Evolutionary conservation across 1,284 basidiomycete species (phyloP).

Genomic region (Cystobasidiaceae sp.): DNA sequence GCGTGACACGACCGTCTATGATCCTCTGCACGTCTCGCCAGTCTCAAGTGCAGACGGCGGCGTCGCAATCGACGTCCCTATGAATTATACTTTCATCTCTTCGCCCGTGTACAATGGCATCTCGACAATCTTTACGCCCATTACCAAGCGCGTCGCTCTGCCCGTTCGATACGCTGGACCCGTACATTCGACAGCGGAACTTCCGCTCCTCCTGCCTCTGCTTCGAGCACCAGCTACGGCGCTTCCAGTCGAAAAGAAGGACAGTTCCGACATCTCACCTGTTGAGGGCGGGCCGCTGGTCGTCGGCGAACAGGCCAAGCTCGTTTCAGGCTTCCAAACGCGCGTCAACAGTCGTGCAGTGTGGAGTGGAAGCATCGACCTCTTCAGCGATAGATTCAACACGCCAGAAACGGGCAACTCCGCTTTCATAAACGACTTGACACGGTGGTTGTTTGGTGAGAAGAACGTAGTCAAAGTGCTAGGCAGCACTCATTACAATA

Average conservation of each 20-base stretch:
- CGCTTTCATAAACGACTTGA: constrained; percentile 66
- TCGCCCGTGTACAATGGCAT: constrained; percentile 53
- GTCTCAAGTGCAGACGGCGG: constrained; percentile 56
- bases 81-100: constrained; percentile 15
- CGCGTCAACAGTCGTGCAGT: constrained; percentile 67
- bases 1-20: constrained; percentile 48
- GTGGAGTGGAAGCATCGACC: constrained; percentile 72
- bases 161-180: constrained; percentile 67
- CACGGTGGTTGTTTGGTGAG: constrained; percentile 89
- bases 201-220: constrained; percentile 74
- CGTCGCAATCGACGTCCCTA: constrained; percentile 15
- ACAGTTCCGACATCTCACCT: constrained; percentile 54
- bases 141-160: constrained; percentile 51
- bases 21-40: constrained; percentile 52
- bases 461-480: constrained; percentile 73
- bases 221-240: constrained; percentile 61
- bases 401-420: constrained; percentile 61
- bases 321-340: constrained; percentile 87
- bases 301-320: constrained; percentile 66
- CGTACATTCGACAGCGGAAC: constrained; percentile 61
- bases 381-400: constrained; percentile 58
- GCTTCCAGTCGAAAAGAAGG: constrained; percentile 44
- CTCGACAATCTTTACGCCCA: constrained; percentile 45
- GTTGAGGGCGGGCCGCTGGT: constrained; percentile 65
- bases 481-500: constrained; percentile 58